Conservation (phyloP, 345 rosid genomes). For the Excoecaria agallocha region DNA sequence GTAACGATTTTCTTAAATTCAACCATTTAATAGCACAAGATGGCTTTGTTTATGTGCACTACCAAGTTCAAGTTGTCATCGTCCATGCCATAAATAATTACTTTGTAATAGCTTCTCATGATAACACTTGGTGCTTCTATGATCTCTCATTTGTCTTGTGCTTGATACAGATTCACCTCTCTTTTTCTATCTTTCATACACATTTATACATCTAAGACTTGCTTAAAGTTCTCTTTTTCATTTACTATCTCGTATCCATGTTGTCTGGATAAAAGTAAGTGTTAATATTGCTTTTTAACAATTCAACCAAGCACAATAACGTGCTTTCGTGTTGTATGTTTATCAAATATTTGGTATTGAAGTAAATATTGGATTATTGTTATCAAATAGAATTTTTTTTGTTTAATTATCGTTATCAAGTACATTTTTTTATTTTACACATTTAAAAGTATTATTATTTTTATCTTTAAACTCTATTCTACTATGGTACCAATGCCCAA, state of each 20-base stretch:
- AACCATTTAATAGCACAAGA: not conserved
- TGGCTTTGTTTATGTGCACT: slow-evolving; percentile 12
- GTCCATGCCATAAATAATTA: slow-evolving; percentile 92
- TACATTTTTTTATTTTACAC: not conserved
- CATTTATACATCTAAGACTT: not conserved
- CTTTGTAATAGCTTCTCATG: slow-evolving; percentile 95
- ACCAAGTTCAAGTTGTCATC: slow-evolving; percentile 93
- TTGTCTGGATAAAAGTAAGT: not conserved
- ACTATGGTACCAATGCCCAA: not conserved
- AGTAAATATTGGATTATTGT: no score
- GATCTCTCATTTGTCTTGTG: slow-evolving; percentile 85
- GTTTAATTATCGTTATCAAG: no score
- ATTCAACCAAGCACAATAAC: not conserved
- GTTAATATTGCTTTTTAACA: not conserved
- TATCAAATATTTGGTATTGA: no score
- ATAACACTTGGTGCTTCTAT: slow-evolving; percentile 90
- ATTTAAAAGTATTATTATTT: not conserved
- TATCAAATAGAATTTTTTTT: not conserved
- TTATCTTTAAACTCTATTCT: not conserved
- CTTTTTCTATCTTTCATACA: not conserved
- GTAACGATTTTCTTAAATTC: not conserved
- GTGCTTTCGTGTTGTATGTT: not conserved
- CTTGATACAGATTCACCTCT: slow-evolving; percentile 65
- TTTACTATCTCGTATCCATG: not conserved
- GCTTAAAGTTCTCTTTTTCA: not conserved